phyloP scores from a whole-genome alignment of 2,329 filamentous ascomycete genomes.

The Colletotrichum sp. region DNA sequence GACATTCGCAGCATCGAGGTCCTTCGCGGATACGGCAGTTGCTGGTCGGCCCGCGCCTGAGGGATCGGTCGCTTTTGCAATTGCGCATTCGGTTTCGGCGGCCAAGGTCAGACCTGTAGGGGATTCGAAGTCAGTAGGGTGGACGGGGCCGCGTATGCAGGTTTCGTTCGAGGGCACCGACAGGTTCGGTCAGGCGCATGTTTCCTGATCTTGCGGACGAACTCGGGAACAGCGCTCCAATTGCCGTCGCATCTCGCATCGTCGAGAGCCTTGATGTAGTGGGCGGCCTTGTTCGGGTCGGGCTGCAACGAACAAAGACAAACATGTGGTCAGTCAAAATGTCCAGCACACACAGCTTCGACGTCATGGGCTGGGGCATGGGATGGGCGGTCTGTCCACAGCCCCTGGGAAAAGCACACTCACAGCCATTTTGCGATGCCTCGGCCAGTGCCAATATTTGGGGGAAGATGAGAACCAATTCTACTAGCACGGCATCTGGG shows the following conservation, averaged over 20 bases:
- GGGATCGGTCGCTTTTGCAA: constrained; percentile 60
- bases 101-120: constrained; percentile 69
- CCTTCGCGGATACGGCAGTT: constrained; percentile 43
- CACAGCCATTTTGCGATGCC: constrained; percentile 39
- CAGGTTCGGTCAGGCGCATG: constrained; percentile 87
- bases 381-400: not conserved
- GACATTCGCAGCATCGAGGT: constrained; percentile 49
- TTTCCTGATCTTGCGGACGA: constrained; percentile 92
- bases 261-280: constrained; percentile 84
- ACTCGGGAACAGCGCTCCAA: constrained; percentile 86
- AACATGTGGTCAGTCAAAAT: constrained; percentile 2
- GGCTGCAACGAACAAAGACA: constrained; percentile 15
- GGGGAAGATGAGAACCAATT: constrained; percentile 3
- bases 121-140: constrained; percentile 20
- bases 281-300: constrained; percentile 70
- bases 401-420: constrained; percentile 22
- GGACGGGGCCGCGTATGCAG: constrained; percentile 6
- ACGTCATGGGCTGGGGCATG: constrained; percentile 17
- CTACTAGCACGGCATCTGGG: constrained; percentile 16
- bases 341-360: not conserved
- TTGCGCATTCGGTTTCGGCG: constrained; percentile 71
- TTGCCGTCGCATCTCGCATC: constrained; percentile 84
- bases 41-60: constrained; percentile 42
- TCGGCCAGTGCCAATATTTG: not conserved
- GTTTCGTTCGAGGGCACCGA: constrained; percentile 49